Base-by-base conservation (phyloP, 371 early-diverging fungal species). In the Mucor saturninus region DNA sequence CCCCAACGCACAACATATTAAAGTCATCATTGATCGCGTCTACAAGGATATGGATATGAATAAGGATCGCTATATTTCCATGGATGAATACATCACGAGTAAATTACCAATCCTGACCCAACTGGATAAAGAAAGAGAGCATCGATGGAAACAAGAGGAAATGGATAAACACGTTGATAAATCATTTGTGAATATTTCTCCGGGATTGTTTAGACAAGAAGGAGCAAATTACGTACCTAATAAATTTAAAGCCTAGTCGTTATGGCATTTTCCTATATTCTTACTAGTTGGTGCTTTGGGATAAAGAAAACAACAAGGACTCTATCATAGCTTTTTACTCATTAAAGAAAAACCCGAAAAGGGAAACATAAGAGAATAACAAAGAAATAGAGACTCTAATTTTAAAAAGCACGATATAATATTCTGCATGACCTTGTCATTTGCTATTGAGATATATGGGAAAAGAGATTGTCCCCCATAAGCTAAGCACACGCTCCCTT, bases 1-100 rank as follows among this genome's bases (percentile, higher is more conserved):
- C 43, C 60, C 81, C 61, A 21, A 72, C 52, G 65, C 83, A 57
- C 51, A 69, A 29, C 60, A 84, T 68, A 57, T 78, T 54, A 66
- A 77, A 54, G 14, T 65, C 55, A 54, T 81, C 68, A 37, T 81
- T 67, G 62, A 76, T 58, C 21, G 77, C 55, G 42, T 79, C 37
- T 71, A 80, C 62, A 57, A 68, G 71, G 71, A 66, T n/a, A 69
- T 79, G 48, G 80, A 79, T 45, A 51, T 8, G 13, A 64, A 76
- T 54, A 45, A 48, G 2, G 80, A 79, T 50, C 53, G 73, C 1
- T 32, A 57, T 13, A 73, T 79, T 29, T 79, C 80, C 13, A 21
- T 71, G 15, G 50, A 58, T 26, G 80, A 79, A 59, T 79, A 76
- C 40, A 65, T 74, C 42, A 37, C 32, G 13, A 57, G 49, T 21